Base-by-base conservation (phyloP, 345 rosid species). In the Salix suchowensis region DNA sequence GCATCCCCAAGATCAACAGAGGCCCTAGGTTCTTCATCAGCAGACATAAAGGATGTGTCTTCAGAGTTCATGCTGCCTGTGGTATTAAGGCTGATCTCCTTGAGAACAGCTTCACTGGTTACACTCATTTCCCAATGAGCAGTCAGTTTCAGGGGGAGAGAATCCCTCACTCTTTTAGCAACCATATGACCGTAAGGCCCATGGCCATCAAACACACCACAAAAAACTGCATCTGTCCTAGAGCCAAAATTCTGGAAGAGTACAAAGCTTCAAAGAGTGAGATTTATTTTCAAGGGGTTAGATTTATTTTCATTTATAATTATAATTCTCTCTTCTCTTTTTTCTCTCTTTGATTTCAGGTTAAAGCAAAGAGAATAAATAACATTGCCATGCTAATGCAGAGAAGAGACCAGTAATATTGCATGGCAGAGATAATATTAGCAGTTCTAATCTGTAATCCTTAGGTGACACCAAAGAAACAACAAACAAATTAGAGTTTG, bases 131-230 rank as follows among this genome's bases (percentile, higher is more conserved):
- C 96, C 96, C 97, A 92, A 16, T 90, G 84, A 76, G 98, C 76
- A 84, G 88, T 89, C 85, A 96, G 76, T 72, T 88, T 94, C 74
- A 84, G 84, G 34, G 99, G 99, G 85, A 96, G 98, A 73, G 85
- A 86, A 81, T 96, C 99, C 82, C 99, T 86, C 71, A 96, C 98
- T 85, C 87, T 91, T 86, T 81, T 96, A 48, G 99, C 99, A 80
- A 94, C 99, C 97, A 92, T 82, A 81, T 96, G 98, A 75, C 99
- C 99, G 71, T 81, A 90, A 1, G 99, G 99, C 65, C 99, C 99
- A 52, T 96, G 99, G 23, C 99, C 99, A 88, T 96, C 99, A 84
- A 96, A 96, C 52, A 96, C 92, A 67, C 99, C 99, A 83, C 98
- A 92, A 83, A 96, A 94, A 62, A 94, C 75, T 40, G 97, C 89